These are phyloP conservation scores for Gomphus sp. DNA, from an alignment of 1,284 basidiomycete species.

Conservation along the genomic window DNA sequence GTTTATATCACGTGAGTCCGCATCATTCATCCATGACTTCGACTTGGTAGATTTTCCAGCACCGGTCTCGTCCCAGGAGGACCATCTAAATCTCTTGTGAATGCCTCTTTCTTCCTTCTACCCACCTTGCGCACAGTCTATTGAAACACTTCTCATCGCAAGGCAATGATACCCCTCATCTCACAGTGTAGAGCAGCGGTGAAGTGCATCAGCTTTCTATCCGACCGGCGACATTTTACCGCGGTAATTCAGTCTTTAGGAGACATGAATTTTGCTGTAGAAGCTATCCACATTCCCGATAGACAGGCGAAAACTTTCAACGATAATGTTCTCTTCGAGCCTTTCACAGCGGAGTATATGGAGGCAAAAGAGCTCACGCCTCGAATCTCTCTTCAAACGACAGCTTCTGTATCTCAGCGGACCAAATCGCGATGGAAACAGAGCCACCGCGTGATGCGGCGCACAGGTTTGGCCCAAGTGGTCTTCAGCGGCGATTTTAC, in stretches of 20 bases:
- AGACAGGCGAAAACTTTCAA: neutral
- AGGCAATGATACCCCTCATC: neutral
- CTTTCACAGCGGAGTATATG: neutral
- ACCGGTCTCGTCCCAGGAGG: too few relatives aligned
- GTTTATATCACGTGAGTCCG: too few relatives aligned
- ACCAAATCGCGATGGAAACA: neutral
- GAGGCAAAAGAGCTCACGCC: neutral
- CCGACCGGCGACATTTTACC: neutral
- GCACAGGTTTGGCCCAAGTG: neutral
- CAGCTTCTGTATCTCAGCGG: neutral
- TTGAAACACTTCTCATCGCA: neutral
- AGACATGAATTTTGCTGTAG: neutral
- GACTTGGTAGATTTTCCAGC: neutral
- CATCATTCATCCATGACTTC: too few relatives aligned
- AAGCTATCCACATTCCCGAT: neutral
- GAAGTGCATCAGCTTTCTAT: neutral
- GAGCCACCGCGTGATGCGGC: neutral
- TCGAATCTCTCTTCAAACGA: neutral
- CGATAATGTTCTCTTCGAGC: neutral
- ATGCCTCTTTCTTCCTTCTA: neutral
- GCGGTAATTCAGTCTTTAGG: neutral
- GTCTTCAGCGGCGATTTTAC: slow-evolving; percentile 1
- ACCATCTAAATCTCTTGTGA: neutral
- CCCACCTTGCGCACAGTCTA: neutral
- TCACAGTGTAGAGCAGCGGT: neutral